phyloP scores from a whole-genome alignment of 345 rosid genomes.

The Rubroshorea leprosula region DNA sequence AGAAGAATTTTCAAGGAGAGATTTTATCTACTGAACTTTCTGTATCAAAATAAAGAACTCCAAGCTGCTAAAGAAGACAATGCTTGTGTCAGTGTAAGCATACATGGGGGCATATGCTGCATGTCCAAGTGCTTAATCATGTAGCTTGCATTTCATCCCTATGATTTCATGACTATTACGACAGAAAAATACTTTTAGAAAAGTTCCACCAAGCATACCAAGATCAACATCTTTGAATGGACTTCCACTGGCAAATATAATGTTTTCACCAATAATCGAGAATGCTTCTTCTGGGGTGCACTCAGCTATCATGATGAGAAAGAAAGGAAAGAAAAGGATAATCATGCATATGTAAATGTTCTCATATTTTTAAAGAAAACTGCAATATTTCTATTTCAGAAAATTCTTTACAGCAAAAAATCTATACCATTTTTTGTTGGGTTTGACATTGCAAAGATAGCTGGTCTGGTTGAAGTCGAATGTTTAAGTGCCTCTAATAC shows the following conservation, averaged over 20 bases:
- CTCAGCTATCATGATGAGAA: slow-evolving; percentile 63
- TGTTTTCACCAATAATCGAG: slow-evolving; percentile 81
- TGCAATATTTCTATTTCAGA: neutral
- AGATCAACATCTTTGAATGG: slow-evolving; percentile 84
- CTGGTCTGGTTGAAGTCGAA: slow-evolving; percentile 95
- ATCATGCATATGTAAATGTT: neutral
- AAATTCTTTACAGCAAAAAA: neutral
- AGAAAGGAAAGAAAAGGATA: neutral
- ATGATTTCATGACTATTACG: neutral
- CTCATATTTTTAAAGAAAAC: no score
- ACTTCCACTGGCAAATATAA: slow-evolving; percentile 96
- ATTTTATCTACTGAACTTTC: no score
- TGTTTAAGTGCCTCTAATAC: slow-evolving; percentile 90
- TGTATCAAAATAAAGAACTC: neutral
- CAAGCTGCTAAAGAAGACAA: neutral
- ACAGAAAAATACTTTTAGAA: slow-evolving; percentile 14
- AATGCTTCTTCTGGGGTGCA: slow-evolving; percentile 96
- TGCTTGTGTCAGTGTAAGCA: neutral
- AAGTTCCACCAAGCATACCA: slow-evolving; percentile 42
- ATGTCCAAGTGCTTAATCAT: neutral
- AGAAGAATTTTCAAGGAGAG: no score
- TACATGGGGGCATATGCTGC: neutral
- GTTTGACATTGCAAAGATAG: slow-evolving; percentile 98
- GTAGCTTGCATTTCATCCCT: neutral
- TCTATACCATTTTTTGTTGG: slow-evolving; percentile 82